Base-by-base conservation (phyloP, 2,329 filamentous ascomycete species). In the Aspergillus brasiliensis region DNA sequence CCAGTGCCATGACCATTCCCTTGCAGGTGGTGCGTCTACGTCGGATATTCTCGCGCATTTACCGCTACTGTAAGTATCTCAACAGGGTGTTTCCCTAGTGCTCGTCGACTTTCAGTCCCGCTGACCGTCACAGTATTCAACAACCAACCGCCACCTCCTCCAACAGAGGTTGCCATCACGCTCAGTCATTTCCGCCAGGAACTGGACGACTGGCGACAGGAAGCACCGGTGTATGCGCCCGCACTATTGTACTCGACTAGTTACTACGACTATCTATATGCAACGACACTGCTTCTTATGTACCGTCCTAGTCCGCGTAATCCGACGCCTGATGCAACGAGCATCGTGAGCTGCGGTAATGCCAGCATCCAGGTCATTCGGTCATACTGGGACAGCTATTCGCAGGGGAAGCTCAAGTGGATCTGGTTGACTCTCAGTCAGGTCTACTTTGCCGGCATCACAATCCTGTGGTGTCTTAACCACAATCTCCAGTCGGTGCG, bases 231-330 rank as follows among this genome's bases (percentile, higher is more conserved):
- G 5, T 74, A 73, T 42, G 74, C 74, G 1, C 67, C 72, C 0
- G 74, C 74, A 10, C 67, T 77, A 8, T 68, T 75, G 17, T 77
- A 77, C 62, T 77, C 75, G 15, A 77, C 75, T n/a, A 74, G 71
- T 27, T 77, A 77, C 62, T 77, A 73, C 62, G 75, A 77, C 58
- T 77, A 77, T 55, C 68, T 77, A 15, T 76, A 77, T 52, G 75
- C 75, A 55, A 76, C 75, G 4, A 75, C 74, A 3, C 60, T 77
- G 15, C 68, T 77, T 21, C 67, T 77, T 55, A 73, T 77, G 66
- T 75, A 77, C 58, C 75, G 75, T 1, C 75, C 75, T 5, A 76
- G 73, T 40, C 67, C 71, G 8, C 71, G 73, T 8, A 76, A 77
- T 19, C 75, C 75, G 7, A 73, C 72, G 1, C 73, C 75, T 0